Evolutionary conservation across 345 rosid genomes (phyloP).

Genomic region (Hevea brasiliensis): DNA sequence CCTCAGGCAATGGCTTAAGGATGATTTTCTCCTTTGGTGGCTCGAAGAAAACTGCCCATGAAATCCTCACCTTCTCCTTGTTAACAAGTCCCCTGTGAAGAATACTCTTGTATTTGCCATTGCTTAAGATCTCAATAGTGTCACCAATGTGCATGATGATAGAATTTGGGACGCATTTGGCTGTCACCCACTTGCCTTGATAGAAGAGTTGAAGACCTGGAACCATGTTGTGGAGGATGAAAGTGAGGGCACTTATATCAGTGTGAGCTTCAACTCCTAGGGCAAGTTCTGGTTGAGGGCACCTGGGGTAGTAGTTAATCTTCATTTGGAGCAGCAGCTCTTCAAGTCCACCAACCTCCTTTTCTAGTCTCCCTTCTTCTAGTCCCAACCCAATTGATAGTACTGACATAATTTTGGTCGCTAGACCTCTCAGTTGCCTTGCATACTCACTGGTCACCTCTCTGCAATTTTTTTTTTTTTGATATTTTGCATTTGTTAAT

Average conservation of each 20-base stretch:
- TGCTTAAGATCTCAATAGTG: slow-evolving; percentile 88
- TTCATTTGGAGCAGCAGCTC: slow-evolving; percentile 87
- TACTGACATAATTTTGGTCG: slow-evolving; percentile 57
- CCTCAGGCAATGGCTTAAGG: slow-evolving; percentile 73
- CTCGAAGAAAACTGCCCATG: slow-evolving; percentile 98
- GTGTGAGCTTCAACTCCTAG: slow-evolving; percentile 99
- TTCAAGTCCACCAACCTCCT: slow-evolving; percentile 84
- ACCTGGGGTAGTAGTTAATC: slow-evolving; percentile 89
- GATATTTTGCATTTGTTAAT: too few relatives aligned
- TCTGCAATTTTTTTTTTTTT: slow-evolving; percentile 35
- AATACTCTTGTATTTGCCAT: slow-evolving; percentile 88
- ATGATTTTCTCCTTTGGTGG: slow-evolving; percentile 94
- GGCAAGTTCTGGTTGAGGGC: slow-evolving; percentile 96
- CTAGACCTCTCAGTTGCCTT: slow-evolving; percentile 62
- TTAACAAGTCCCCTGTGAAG: slow-evolving; percentile 95
- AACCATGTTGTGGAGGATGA: slow-evolving; percentile 98
- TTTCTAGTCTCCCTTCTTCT: slow-evolving; percentile 81
- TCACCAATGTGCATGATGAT: slow-evolving; percentile 96
- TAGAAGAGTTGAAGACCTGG: slow-evolving; percentile 91
- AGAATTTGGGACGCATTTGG: slow-evolving; percentile 90
- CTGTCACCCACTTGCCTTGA: slow-evolving; percentile 76
- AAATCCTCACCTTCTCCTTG: slow-evolving; percentile 91
- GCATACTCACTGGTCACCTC: slow-evolving; percentile 80
- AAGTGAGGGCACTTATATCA: slow-evolving; percentile 84
- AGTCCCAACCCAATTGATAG: slow-evolving; percentile 76